Conservation (phyloP, 2,329 filamentous ascomycete genomes). For the Rhynchosporium graminicola region DNA sequence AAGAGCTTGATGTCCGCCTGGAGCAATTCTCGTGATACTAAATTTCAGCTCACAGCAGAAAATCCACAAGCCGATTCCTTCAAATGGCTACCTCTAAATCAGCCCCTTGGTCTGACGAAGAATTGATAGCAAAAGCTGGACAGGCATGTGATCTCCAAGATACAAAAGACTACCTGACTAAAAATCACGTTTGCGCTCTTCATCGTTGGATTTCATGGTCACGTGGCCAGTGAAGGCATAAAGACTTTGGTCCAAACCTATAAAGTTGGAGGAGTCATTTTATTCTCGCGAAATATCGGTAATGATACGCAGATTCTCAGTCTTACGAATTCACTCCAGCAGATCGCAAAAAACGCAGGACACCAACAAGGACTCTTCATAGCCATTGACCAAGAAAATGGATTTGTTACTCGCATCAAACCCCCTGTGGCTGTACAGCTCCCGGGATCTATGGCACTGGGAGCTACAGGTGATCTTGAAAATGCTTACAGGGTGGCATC, state of each 20-base stretch:
- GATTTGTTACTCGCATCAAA: slow-evolving; percentile 46
- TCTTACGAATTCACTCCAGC: slow-evolving; percentile 43
- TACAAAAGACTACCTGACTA: slow-evolving; percentile 6
- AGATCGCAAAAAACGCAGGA: slow-evolving; percentile 43
- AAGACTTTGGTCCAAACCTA: slow-evolving; percentile 46
- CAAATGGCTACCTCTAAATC: slow-evolving; percentile 1
- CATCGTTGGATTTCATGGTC: slow-evolving; percentile 47
- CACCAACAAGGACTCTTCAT: slow-evolving; percentile 47
- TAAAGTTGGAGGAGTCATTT: slow-evolving; percentile 45
- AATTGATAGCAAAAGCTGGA: slow-evolving; percentile 34
- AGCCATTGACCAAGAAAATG: slow-evolving; percentile 49
- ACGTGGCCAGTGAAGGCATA: slow-evolving; percentile 44
- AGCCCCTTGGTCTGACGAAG: slow-evolving; percentile 30
- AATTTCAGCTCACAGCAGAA: no score
- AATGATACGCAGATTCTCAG: slow-evolving; percentile 44
- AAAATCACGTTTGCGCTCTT: slow-evolving; percentile 42
- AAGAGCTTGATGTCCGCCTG: no score
- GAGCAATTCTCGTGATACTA: no score
- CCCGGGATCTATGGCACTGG: slow-evolving; percentile 48
- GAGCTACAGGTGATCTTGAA: slow-evolving; percentile 42
- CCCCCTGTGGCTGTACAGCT: slow-evolving; percentile 45
- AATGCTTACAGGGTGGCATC: slow-evolving; percentile 42
- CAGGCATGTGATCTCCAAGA: slow-evolving; percentile 28
- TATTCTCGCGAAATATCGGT: slow-evolving; percentile 46
- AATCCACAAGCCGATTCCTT: not conserved